Conservation (phyloP, 345 rosid genomes). For the Populus ilicifolia region DNA sequence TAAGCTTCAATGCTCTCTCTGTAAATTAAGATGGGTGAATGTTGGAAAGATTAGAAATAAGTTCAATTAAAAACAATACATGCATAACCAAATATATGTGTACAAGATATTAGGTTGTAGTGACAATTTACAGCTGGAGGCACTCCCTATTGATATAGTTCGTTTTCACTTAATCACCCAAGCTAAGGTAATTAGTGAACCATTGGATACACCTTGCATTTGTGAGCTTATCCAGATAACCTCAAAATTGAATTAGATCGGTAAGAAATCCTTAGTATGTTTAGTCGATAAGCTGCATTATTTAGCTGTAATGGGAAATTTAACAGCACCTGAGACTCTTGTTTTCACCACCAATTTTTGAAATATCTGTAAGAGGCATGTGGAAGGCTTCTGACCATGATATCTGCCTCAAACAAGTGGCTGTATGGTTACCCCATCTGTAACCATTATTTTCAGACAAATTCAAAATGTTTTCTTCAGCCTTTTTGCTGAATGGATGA, state of each 20-base stretch:
- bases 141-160: not conserved
- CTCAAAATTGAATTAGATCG: not conserved
- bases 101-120: too few species aligned
- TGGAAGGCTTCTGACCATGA: not conserved
- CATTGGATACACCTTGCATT: not conserved
- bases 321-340: not conserved
- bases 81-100: not conserved
- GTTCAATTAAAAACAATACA: not conserved
- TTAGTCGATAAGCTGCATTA: too few species aligned
- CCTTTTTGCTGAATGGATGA: not conserved
- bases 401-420: not conserved
- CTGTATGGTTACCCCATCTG: not conserved
- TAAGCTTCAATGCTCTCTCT: constrained; percentile 43
- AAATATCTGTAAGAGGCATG: not conserved
- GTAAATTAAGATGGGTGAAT: not conserved
- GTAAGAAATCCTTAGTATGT: not conserved
- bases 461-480: not conserved
- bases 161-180: not conserved
- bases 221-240: not conserved
- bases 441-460: not conserved
- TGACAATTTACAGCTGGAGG: not conserved
- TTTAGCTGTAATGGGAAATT: not conserved
- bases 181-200: not conserved
- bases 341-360: not conserved
- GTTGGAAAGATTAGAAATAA: not conserved